Percentiles rank a stretch among this genome's conserved stretches.
Evolutionary conservation across 2,329 filamentous ascomycete species (phyloP).

Genomic region (Alternaria angustiovoidea): DNA sequence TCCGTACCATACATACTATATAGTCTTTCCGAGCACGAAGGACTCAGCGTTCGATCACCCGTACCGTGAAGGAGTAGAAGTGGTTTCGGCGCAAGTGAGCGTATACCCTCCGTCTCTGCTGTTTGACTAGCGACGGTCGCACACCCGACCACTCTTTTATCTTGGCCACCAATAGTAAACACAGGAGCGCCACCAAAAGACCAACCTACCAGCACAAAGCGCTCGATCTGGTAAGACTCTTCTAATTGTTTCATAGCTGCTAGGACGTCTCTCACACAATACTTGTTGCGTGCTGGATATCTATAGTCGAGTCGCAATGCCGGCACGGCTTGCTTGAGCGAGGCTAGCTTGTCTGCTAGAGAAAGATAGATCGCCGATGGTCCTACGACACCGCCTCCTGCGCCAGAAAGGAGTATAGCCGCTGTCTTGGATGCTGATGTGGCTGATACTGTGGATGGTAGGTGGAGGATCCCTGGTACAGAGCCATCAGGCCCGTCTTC

Average conservation of each 20-base stretch:
- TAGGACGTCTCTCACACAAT: conserved; percentile 6
- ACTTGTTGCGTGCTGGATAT: conserved; percentile 1
- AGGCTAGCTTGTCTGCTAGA: conserved; percentile 1
- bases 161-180: conserved; percentile 1
- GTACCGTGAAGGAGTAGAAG: conserved; percentile 7
- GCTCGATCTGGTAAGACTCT: background rate
- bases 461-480: conserved; percentile 3
- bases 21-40: background rate
- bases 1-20: background rate
- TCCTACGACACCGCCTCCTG: conserved; percentile 3
- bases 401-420: conserved; percentile 4
- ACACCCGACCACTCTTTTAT: conserved; percentile 1
- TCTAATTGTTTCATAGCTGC: conserved; percentile 7
- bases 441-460: background rate
- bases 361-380: conserved; percentile 7
- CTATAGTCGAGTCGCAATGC: conserved; percentile 5
- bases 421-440: conserved; percentile 1
- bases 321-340: background rate
- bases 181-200: conserved; percentile 9
- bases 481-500: conserved; percentile 2
- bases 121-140: conserved; percentile 9
- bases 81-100: background rate
- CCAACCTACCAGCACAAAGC: conserved; percentile 8
- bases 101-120: conserved; percentile 2
- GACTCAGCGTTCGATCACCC: background rate